Percentiles rank a stretch among this genome's conserved stretches.
Conservation (phyloP, 805 yeast genomes). For the Yarrowia sp. region DNA sequence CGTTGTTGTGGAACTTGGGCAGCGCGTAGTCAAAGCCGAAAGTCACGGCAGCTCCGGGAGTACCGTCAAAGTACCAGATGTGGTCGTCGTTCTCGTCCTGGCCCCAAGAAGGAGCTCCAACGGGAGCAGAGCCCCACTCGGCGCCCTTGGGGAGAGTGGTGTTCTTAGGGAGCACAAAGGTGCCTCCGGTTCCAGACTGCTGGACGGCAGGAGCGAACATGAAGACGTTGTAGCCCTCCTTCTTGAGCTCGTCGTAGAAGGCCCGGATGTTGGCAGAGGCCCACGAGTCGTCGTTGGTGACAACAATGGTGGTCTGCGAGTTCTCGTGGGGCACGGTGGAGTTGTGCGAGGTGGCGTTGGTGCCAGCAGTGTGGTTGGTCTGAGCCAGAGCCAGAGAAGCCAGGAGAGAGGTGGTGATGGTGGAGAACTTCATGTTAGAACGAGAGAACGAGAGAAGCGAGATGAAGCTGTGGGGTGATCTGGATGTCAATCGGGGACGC, state of each 20-base stretch:
- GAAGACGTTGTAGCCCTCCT: conserved; percentile 59
- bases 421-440: conserved; percentile 23
- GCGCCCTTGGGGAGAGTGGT: conserved; percentile 53
- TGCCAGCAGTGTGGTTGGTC: background rate
- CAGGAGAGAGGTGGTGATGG: background rate
- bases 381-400: conserved; percentile 20
- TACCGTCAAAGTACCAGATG: conserved; percentile 59
- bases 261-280: conserved; percentile 65
- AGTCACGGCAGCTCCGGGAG: conserved; percentile 55
- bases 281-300: conserved; percentile 67
- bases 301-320: conserved; percentile 51
- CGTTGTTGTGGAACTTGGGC: conserved; percentile 52
- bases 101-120: conserved; percentile 62
- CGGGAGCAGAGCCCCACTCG: conserved; percentile 55
- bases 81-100: conserved; percentile 48
- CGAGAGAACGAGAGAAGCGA: background rate
- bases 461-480: background rate
- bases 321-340: conserved; percentile 20
- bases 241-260: conserved; percentile 55
- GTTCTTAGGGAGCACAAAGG: conserved; percentile 53
- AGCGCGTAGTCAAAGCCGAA: conserved; percentile 55
- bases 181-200: conserved; percentile 64
- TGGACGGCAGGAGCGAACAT: conserved; percentile 61
- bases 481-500: background rate
- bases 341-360: conserved; percentile 11